A percentile compares a stretch with the other conserved stretches of the same genome.
Evolutionary conservation across 2,329 filamentous ascomycete genomes (phyloP).

Genomic region (Bimuria novae-zelandiae): DNA sequence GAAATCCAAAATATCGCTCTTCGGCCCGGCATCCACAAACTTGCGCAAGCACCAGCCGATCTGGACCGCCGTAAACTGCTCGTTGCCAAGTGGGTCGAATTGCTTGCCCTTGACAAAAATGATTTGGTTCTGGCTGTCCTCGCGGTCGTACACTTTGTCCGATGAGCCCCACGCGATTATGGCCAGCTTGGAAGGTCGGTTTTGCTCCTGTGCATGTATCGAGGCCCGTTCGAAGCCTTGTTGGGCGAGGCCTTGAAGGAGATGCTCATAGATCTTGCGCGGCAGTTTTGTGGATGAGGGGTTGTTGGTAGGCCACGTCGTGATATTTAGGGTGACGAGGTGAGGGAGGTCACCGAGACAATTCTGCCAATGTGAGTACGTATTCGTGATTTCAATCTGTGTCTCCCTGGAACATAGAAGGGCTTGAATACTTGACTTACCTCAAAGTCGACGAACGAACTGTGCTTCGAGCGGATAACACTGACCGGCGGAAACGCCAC

Average conservation of each 20-base stretch:
- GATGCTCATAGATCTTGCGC: conserved; percentile 51
- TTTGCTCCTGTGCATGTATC: conserved; percentile 31
- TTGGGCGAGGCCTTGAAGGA: conserved; percentile 49
- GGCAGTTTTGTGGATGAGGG: conserved; percentile 48
- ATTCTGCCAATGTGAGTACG: conserved; percentile 30
- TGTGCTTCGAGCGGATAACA: conserved; percentile 48
- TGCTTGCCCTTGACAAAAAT: conserved; percentile 53
- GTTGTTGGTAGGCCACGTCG: conserved; percentile 53
- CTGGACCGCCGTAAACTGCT: conserved; percentile 48
- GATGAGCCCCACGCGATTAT: conserved; percentile 54
- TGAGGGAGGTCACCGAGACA: conserved; percentile 46
- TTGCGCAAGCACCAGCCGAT: conserved; percentile 53
- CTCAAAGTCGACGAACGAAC: conserved; percentile 52
- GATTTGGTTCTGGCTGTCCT: conserved; percentile 53
- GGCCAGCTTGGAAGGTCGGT: conserved; percentile 45
- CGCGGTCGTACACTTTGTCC: conserved; percentile 53
- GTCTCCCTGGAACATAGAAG: not conserved
- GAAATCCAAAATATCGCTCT: conserved; percentile 54
- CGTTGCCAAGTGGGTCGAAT: conserved; percentile 48
- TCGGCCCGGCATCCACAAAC: conserved; percentile 49
- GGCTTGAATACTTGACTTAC: conserved; percentile 18
- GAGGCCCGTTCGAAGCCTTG: conserved; percentile 42
- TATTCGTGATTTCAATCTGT: not conserved
- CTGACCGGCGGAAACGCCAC: conserved; percentile 54
- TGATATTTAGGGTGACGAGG: conserved; percentile 54